Evolutionary conservation across 2,329 filamentous ascomycete species (phyloP), one percentile per base, ranked within the genome.

Genomic region (Fusarium proliferatum): DNA sequence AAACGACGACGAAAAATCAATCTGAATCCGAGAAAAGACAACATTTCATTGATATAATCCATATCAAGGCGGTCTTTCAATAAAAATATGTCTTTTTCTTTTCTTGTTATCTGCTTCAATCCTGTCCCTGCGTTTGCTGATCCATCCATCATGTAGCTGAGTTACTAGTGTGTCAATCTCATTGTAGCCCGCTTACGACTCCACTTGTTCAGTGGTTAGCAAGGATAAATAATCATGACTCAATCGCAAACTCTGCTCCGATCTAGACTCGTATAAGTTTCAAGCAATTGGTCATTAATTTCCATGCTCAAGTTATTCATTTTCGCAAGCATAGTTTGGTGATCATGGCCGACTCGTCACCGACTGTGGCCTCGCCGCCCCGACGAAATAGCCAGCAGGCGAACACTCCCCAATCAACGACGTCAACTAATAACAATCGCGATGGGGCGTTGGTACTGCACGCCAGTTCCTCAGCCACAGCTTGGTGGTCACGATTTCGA

Each of bases 221-320:
- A 61, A 48, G 49, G 23, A 66, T 64, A 64, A 34, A 45, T 52
- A 67, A 67, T 48, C 60, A 52, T 67, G 64, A 67, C 51, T 67
- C 64, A 65, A 49, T 28, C n/a, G 39, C 52, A 58, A 36, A 57
- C 23, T 58, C 49, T 58, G 34, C 60, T 64, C 49, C 17, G 23
- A 45, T 39, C 33, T 17, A 38, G 26, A 30, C 30, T 33, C 28
- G 26, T 63, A 65, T 46, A 53, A 65, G 39, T 41, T 41, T 34
- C 9, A 34, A 34, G 13, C n/a, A 51, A 23, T 21, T 15, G 17
- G 57, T 13, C 23, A 23, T 45, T 33, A 13, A n/a, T 26, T 30
- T 10, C 3, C 23, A n/a, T 30, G 30, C 21, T 17, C n/a, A 52
- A n/a, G 8, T 11, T 26, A 19, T 53, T 41, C 30, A 12, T 17